Base-by-base conservation (phyloP, 805 yeast species). In the Sporopachydermia lactativora region DNA sequence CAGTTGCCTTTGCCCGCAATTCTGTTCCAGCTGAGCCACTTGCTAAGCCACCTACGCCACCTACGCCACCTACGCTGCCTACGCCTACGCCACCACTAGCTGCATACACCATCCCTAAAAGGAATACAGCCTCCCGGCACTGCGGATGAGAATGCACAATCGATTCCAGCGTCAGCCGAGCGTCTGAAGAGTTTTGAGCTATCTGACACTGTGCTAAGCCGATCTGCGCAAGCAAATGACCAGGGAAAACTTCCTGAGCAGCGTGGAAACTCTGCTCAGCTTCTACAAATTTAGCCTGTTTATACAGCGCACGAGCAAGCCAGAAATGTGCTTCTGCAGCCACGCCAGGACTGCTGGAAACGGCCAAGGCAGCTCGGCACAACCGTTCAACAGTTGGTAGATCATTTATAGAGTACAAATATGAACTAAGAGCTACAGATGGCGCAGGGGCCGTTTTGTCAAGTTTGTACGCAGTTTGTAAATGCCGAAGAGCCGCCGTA, bases 201-300 rank as follows among this genome's bases (percentile, higher is more conserved):
- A 80, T 71, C 53, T 85, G 86, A 2, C 95, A 71, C 56, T 85
- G 94, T 1, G 94, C 95, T 43, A 81, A 69, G 19, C 96, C 97
- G 42, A 88, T 64, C 48, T 75, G 75, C 0, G 96, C 77, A 15
- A 81, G 66, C 3, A 78, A 52, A 49, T 82, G 82, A 39, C 61
- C 66, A 34, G 77, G 82, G 52, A 81, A 75, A 31, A 70, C 61
- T 45, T 74, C 75, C 35, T 75, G 68, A 4, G 96, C 75, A 43
- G 75, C 83, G 46, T 78, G 77, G 57, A 83, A 89, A 50, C 68
- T 64, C 42, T 69, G 70, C 50, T 83, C 82, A 0, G 97, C 79
- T 44, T 70, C 70, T n/a, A 73, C 70, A 52, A 66, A 74, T 50
- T 86, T 83, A 1, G 64, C 60, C 18, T 68, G 55, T 4, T 65